Conservation (phyloP, 2,329 filamentous ascomycete species). For the Myriosclerotinia scirpicola region DNA sequence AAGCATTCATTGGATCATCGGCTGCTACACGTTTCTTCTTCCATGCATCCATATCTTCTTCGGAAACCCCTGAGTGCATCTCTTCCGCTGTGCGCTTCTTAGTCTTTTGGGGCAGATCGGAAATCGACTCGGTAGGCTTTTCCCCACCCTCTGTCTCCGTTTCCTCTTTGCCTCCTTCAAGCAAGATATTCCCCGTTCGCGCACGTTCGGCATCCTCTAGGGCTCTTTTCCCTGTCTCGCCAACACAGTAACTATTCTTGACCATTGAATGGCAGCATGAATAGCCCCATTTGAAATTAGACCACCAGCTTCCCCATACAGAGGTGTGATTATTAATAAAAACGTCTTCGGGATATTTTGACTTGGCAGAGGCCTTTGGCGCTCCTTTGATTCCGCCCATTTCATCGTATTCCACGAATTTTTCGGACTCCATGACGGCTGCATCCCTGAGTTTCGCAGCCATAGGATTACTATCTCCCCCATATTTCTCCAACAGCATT, state of each 20-base stretch:
- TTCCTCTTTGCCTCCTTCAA: constrained; percentile 31
- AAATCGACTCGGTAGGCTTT: constrained; percentile 36
- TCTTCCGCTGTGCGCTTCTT: constrained; percentile 78
- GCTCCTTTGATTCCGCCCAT: constrained; percentile 86
- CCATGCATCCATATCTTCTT: constrained; percentile 85
- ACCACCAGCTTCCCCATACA: constrained; percentile 98
- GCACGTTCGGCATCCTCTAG: constrained; percentile 73
- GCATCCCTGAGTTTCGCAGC: constrained; percentile 64
- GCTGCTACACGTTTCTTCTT: constrained; percentile 70
- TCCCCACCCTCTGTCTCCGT: constrained; percentile 40
- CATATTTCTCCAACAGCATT: constrained; percentile 78
- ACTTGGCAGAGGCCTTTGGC: constrained; percentile 72
- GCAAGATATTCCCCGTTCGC: constrained; percentile 47
- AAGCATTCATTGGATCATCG: constrained; percentile 84
- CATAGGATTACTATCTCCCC: constrained; percentile 60
- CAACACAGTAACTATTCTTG: constrained; percentile 97
- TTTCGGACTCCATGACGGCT: constrained; percentile 76
- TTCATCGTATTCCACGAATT: constrained; percentile 93
- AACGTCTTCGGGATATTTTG: constrained; percentile 89
- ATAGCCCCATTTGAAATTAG: constrained; percentile 93
- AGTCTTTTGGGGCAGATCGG: constrained; percentile 34
- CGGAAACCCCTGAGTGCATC: constrained; percentile 73
- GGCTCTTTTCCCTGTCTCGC: constrained; percentile 79
- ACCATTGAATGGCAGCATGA: constrained; percentile 89
- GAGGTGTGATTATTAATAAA: constrained; percentile 86